These are phyloP conservation scores for Pseudophaeomoniella oleicola DNA, from an alignment of 2,329 filamentous ascomycete genomes.

Conservation along the genomic window DNA sequence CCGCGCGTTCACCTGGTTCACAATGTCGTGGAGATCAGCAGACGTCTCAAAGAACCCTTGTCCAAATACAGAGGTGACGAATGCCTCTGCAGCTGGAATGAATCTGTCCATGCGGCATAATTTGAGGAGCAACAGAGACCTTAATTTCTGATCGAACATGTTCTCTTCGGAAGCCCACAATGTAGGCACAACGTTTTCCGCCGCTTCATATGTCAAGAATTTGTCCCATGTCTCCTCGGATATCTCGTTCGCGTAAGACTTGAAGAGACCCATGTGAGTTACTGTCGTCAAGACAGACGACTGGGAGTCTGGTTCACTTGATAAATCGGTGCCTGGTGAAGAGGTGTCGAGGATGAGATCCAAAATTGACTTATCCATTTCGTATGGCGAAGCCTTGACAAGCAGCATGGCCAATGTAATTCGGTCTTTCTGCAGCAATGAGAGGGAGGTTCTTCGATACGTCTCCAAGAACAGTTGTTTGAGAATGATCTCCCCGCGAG, in stretches of 20 bases:
- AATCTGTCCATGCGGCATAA: slow-evolving; percentile 91
- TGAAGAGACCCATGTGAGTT: slow-evolving; percentile 57
- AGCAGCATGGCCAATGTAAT: slow-evolving; percentile 91
- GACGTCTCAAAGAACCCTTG: slow-evolving; percentile 66
- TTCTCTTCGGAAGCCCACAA: slow-evolving; percentile 54
- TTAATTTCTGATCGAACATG: slow-evolving; percentile 59
- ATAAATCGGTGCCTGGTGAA: slow-evolving; percentile 64
- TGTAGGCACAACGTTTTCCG: slow-evolving; percentile 67
- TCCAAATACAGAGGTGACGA: slow-evolving; percentile 76
- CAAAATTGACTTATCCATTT: slow-evolving; percentile 82
- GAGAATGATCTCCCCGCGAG: slow-evolving; percentile 77
- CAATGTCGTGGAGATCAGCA: slow-evolving; percentile 73
- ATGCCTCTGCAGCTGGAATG: slow-evolving; percentile 82
- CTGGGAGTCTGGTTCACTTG: slow-evolving; percentile 47
- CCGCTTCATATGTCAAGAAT: slow-evolving; percentile 75
- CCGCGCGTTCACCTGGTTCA: slow-evolving; percentile 67
- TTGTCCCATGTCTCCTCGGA: slow-evolving; percentile 55
- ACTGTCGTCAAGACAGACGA: slow-evolving; percentile 57
- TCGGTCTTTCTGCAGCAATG: slow-evolving; percentile 82
- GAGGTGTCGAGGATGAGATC: slow-evolving; percentile 66
- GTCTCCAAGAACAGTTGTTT: slow-evolving; percentile 81
- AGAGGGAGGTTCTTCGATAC: slow-evolving; percentile 85
- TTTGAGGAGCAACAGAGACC: slow-evolving; percentile 81
- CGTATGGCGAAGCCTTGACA: slow-evolving; percentile 87
- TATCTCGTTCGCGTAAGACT: slow-evolving; percentile 52